Evolutionary conservation across 2,329 filamentous ascomycete genomes (phyloP).

Genomic region (Emmonsiellopsis sp.): DNA sequence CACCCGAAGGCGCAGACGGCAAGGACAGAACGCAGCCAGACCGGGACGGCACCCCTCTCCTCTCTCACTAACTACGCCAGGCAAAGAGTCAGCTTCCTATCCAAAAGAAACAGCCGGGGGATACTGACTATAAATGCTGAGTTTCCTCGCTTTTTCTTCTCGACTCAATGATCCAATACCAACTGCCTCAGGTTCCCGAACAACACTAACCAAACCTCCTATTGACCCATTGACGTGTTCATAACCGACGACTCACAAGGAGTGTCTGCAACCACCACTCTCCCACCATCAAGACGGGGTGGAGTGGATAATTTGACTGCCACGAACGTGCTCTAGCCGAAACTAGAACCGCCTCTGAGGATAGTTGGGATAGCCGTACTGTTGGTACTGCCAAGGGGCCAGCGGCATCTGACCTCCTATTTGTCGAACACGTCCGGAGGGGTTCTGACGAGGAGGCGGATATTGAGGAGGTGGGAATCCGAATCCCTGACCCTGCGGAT

Average conservation of each 20-base stretch:
- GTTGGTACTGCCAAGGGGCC: conserved; percentile 1
- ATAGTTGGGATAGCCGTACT: not conserved
- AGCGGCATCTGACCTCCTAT: conserved; percentile 1
- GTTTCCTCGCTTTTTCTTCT: not conserved
- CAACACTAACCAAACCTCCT: not conserved
- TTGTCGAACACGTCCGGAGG: not conserved
- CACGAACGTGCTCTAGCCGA: not conserved
- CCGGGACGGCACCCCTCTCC: too few species aligned
- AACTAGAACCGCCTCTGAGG: conserved; percentile 3
- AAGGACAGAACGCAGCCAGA: too few species aligned
- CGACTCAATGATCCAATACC: not conserved
- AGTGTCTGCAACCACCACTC: not conserved
- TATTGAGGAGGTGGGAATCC: conserved; percentile 3
- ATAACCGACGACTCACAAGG: not conserved
- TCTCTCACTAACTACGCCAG: too few species aligned
- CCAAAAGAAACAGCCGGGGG: too few species aligned
- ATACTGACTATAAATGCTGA: too few species aligned
- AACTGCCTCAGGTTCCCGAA: not conserved
- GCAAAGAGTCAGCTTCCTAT: not conserved
- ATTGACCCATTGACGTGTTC: not conserved
- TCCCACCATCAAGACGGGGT: not conserved
- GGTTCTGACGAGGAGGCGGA: conserved; percentile 1
- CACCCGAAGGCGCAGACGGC: too few species aligned
- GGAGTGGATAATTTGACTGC: not conserved
- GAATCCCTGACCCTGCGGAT: not conserved